Evolutionary conservation across 305 asterid species (phyloP).

Genomic region (Nicotiana rustica): DNA sequence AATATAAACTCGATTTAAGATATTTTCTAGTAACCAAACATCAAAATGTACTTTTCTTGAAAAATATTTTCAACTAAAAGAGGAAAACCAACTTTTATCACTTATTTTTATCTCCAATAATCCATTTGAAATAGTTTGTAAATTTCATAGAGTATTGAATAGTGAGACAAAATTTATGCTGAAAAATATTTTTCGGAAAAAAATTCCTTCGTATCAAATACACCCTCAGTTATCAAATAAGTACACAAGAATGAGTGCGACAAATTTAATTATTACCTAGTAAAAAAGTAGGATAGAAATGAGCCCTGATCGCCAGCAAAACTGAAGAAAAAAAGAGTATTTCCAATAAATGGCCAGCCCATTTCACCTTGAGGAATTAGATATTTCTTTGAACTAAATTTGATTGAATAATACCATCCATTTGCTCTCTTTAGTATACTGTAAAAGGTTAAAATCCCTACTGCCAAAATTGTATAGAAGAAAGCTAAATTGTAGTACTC

Average conservation of each 20-base stretch:
- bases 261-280: not conserved
- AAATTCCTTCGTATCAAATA: not conserved
- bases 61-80: not conserved
- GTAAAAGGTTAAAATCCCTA: not conserved
- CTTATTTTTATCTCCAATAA: not conserved
- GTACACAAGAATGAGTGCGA: not conserved
- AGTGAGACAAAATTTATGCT: not conserved
- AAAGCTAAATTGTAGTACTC: not conserved
- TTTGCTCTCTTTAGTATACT: not conserved
- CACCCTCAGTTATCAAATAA: not conserved
- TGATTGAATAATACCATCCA: constrained; percentile 19
- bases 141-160: not conserved
- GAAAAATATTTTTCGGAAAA: not conserved
- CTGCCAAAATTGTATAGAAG: not conserved
- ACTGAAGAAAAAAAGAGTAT: not conserved
- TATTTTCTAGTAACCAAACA: too few relatives aligned
- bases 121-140: not conserved
- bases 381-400: constrained; percentile 12
- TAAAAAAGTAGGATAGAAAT: not conserved
- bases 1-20: too few relatives aligned
- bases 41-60: too few relatives aligned
- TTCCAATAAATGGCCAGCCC: constrained; percentile 13
- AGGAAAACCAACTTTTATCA: not conserved
- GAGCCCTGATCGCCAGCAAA: not conserved
- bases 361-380: not conserved